phyloP scores from a whole-genome alignment of 345 rosid genomes.

The Tarenaya hassleriana region DNA sequence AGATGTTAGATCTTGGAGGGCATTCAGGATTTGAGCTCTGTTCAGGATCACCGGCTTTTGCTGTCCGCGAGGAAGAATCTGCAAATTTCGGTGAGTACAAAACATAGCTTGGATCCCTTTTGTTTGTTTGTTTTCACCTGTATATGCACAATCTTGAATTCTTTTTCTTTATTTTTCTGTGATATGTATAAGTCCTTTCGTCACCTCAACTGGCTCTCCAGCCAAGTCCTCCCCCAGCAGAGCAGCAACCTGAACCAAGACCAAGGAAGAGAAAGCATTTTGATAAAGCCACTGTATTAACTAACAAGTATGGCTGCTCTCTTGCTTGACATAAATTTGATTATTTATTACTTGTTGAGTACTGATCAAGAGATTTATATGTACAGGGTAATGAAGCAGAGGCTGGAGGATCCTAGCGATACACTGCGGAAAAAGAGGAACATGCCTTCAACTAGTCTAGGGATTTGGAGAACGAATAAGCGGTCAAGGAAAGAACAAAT shows the following conservation, averaged over 20 bases:
- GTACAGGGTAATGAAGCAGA: slow-evolving; percentile 48
- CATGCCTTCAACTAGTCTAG: slow-evolving; percentile 40
- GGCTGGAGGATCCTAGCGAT: slow-evolving; percentile 49
- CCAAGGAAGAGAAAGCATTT: slow-evolving; percentile 43
- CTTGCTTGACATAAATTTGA: neutral
- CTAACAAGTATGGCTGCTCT: slow-evolving; percentile 45
- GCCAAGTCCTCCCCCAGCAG: slow-evolving; percentile 47
- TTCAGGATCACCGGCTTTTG: slow-evolving; percentile 40
- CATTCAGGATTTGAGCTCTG: slow-evolving; percentile 38
- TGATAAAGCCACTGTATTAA: slow-evolving; percentile 52
- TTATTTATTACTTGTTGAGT: slow-evolving; percentile 9
- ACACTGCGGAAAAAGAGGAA: slow-evolving; percentile 43
- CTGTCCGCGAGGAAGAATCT: slow-evolving; percentile 33
- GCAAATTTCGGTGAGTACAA: slow-evolving; percentile 44
- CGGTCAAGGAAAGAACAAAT: slow-evolving; percentile 41
- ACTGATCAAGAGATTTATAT: slow-evolving; percentile 20
- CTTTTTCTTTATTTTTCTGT: slow-evolving; percentile 4
- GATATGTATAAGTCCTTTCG: slow-evolving; percentile 36
- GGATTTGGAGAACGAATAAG: slow-evolving; percentile 52
- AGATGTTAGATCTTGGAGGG: slow-evolving; percentile 34
- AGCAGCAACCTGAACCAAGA: slow-evolving; percentile 33
- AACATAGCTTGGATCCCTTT: neutral
- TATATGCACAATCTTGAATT: neutral
- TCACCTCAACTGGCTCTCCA: slow-evolving; percentile 52
- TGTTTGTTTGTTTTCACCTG: neutral